A percentile compares a stretch with the other conserved stretches of the same genome.
Evolutionary conservation across 768 basidiomycete genomes (phyloP).

Genomic region (Pisolithus tinctorius): DNA sequence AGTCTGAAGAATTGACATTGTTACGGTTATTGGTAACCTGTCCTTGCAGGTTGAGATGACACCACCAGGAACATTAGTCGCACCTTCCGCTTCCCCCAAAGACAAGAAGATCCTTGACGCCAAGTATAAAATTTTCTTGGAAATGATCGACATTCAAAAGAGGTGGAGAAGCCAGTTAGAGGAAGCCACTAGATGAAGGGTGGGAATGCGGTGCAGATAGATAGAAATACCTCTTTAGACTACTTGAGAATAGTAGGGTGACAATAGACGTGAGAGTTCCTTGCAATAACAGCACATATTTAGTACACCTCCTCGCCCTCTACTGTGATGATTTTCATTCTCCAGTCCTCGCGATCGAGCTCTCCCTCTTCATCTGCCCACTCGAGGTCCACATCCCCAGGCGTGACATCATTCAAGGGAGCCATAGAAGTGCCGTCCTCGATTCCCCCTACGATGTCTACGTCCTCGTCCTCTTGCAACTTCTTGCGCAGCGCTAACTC

Average conservation of each 20-base stretch:
- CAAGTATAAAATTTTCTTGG: conserved; percentile 91
- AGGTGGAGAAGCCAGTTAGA: conserved; percentile 81
- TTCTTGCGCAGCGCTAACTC: conserved; percentile 71
- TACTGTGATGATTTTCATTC: conserved; percentile 60
- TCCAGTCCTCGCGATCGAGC: conserved; percentile 60
- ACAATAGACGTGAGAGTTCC: background rate
- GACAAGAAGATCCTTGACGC: conserved; percentile 77
- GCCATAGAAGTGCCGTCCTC: conserved; percentile 20
- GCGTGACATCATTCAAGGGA: conserved; percentile 15
- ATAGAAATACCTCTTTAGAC: background rate
- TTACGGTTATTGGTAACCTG: background rate
- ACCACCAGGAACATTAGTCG: conserved; percentile 65
- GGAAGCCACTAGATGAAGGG: conserved; percentile 31
- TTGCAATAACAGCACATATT: background rate
- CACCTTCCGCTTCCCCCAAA: conserved; percentile 50
- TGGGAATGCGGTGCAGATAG: background rate
- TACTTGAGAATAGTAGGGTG: background rate
- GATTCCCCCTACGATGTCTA: conserved; percentile 56
- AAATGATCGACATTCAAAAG: conserved; percentile 83
- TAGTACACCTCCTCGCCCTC: conserved; percentile 41
- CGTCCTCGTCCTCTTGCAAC: conserved; percentile 77
- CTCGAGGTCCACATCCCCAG: conserved; percentile 52
- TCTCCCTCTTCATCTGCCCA: conserved; percentile 83
- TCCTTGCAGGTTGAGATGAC: conserved; percentile 80
- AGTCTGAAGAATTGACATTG: background rate